Base-by-base conservation (phyloP, 805 yeast genomes). In the Candida schatavii region DNA sequence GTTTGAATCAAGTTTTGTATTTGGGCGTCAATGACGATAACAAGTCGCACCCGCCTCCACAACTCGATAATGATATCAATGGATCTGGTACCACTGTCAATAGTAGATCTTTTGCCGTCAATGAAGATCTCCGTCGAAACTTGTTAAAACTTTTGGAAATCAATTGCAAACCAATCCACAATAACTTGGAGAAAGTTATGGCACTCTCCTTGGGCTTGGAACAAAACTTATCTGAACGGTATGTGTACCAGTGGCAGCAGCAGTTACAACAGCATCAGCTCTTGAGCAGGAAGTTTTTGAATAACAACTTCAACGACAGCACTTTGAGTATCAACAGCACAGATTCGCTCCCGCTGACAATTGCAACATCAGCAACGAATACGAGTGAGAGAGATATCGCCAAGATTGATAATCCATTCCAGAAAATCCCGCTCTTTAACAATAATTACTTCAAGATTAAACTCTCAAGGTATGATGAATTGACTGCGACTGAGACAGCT, bases 121-220 rank as follows among this genome's bases (percentile, higher is more conserved):
- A 43, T 19, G 20, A 21, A n/a, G 49, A 64, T 4, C 41, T 78
- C 21, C 68, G 66, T 29, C 55, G 58, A 30, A 65, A 69, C 44
- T 60, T 81, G 13, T 61, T 72, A 39, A 64, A 68, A 32, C 59
- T 81, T 15, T 56, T 84, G 36, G 70, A 74, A 15, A 37, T 59
- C 15, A 68, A 69, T 39, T 54, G 64, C 36, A 66, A 68, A 15
- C 74, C 80, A 0, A 62, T 79, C 26, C 27, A 23, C 27, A 23
- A 23, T 23, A 70, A 74, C 31, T 70, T 78, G 33, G 75, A 74
- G 3, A 64, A 69, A 9, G 65, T 85, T 3, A 82, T 86, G 90
- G 70, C 71, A 34, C 57, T 76, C 46, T 88, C 96, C 11, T 63
- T 85, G 40, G 52, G 57, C 0, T 64, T 74, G 31, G 96, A 91